Percentiles rank a stretch among this genome's conserved stretches.
phyloP scores from a whole-genome alignment of 2,329 filamentous ascomycete genomes.

The Aspergillus hortae region DNA sequence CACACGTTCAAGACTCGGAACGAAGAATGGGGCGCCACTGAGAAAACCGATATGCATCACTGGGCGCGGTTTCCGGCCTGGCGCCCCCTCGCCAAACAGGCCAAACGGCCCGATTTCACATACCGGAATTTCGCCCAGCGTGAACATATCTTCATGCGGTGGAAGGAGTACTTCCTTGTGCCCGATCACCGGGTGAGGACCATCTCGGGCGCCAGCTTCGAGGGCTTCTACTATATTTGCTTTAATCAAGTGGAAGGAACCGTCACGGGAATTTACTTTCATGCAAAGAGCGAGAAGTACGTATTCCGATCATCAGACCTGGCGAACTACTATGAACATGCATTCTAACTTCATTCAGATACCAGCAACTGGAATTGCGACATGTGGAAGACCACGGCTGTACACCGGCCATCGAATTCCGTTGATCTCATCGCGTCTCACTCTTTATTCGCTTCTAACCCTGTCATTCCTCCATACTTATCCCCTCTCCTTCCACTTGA shows the following conservation, averaged over 20 bases:
- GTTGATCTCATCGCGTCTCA: conserved; percentile 47
- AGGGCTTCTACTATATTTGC: conserved; percentile 98
- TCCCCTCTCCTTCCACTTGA: neutral
- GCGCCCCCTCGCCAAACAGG: conserved; percentile 66
- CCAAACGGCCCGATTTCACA: conserved; percentile 54
- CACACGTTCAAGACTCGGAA: conserved; percentile 92
- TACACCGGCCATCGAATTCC: conserved; percentile 83
- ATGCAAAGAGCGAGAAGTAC: conserved; percentile 95
- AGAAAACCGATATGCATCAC: conserved; percentile 87
- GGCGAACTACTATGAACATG: conserved; percentile 8
- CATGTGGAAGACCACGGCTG: conserved; percentile 83
- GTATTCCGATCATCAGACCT: conserved; percentile 33
- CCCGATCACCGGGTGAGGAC: conserved; percentile 85
- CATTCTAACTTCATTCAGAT: conserved; percentile 51
- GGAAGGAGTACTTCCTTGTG: conserved; percentile 98
- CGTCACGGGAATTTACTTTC: conserved; percentile 94
- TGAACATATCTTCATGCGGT: conserved; percentile 96
- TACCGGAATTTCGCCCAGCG: conserved; percentile 69
- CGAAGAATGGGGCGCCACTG: conserved; percentile 83
- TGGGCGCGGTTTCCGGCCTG: conserved; percentile 90
- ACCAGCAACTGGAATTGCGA: conserved; percentile 87
- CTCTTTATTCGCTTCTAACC: conserved; percentile 1
- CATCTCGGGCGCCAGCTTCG: conserved; percentile 91
- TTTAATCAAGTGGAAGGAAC: conserved; percentile 88
- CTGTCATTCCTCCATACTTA: neutral